These are phyloP conservation scores for Colletotrichum lupini DNA, from an alignment of 2,329 filamentous ascomycete genomes.

Conservation along the genomic window DNA sequence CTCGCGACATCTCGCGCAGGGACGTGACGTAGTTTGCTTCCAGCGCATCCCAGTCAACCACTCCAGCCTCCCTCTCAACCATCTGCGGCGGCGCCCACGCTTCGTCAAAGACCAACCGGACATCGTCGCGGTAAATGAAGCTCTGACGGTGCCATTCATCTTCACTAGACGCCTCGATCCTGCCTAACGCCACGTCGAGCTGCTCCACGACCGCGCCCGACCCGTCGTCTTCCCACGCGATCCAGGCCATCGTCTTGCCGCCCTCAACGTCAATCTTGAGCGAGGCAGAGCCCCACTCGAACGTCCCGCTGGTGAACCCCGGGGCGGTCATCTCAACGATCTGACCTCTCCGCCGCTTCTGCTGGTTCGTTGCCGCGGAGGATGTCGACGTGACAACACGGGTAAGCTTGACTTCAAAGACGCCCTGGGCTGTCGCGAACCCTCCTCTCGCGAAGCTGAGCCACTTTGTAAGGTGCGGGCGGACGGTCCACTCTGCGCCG, in stretches of 20 bases:
- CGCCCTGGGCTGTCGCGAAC: constrained; percentile 46
- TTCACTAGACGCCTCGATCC: constrained; percentile 26
- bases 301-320: constrained; percentile 35
- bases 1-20: constrained; percentile 10
- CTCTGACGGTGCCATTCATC: constrained; percentile 36
- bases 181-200: constrained; percentile 28
- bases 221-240: constrained; percentile 28
- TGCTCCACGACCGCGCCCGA: constrained; percentile 26
- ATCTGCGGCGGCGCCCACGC: constrained; percentile 16
- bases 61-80: constrained; percentile 25
- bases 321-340: constrained; percentile 33
- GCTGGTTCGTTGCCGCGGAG: constrained; percentile 4
- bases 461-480: constrained; percentile 45
- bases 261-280: constrained; percentile 30
- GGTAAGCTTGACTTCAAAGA: constrained; percentile 46
- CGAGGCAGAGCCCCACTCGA: constrained; percentile 35
- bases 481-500: constrained; percentile 41
- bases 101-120: constrained; percentile 32
- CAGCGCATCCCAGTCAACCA: constrained; percentile 36
- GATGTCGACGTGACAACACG: constrained; percentile 36
- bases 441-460: constrained; percentile 48
- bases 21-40: constrained; percentile 35
- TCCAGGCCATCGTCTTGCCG: constrained; percentile 23
- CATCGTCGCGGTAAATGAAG: constrained; percentile 30
- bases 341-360: constrained; percentile 22